These are phyloP conservation scores for Sphagnum magellanicum DNA, from an alignment of 228 moss, liverwort and hornwort genomes.

Conservation along the genomic window DNA sequence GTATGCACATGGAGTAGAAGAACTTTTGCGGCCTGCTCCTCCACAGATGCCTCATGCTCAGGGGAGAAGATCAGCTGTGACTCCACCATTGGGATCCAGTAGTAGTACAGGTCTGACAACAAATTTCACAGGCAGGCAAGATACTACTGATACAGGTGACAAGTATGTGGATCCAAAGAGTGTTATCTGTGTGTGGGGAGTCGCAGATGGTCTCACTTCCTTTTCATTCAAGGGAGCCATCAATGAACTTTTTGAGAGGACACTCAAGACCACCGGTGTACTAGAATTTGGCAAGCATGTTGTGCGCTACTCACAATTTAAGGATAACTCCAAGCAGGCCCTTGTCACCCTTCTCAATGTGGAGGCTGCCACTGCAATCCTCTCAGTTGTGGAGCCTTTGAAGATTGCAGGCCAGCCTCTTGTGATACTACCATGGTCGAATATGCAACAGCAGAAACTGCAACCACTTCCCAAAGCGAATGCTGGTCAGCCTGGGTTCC, in stretches of 20 bases:
- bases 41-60: neutral
- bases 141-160: neutral
- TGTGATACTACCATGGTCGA: slow-evolving; percentile 2
- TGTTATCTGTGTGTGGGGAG: slow-evolving; percentile 1
- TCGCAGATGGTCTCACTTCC: neutral
- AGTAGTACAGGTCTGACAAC: neutral
- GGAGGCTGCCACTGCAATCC: slow-evolving; percentile 3
- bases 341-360: slow-evolving; percentile 4
- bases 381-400: neutral
- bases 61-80: neutral
- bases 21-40: neutral
- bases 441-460: slow-evolving; percentile 3
- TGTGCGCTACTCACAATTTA: slow-evolving; percentile 3
- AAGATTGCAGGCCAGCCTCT: slow-evolving; percentile 1
- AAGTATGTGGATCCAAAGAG: slow-evolving; percentile 4
- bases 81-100: neutral
- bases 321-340: slow-evolving; percentile 2
- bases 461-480: neutral
- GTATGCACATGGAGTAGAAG: slow-evolving; percentile 7
- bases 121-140: neutral
- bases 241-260: slow-evolving; percentile 11
- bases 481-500: neutral
- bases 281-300: slow-evolving; percentile 4
- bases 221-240: slow-evolving; percentile 7
- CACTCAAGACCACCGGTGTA: slow-evolving; percentile 4